phyloP scores from a whole-genome alignment of 176 grass and related monocot genomes.

The Hordeum marinum region DNA sequence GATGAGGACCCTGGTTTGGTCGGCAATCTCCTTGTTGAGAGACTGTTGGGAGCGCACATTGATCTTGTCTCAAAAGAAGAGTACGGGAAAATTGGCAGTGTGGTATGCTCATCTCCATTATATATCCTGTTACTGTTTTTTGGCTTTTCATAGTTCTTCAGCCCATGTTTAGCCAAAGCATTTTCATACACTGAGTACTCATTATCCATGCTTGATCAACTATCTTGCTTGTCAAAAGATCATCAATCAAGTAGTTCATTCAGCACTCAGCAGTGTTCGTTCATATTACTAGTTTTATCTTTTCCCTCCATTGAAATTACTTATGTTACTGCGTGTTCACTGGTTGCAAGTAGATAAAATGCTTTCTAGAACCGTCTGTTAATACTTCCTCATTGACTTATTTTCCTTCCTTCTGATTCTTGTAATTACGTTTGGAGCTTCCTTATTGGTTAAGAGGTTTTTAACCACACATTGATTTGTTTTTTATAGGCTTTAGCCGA shows the following conservation, averaged over 20 bases:
- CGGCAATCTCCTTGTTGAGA: conserved; percentile 90
- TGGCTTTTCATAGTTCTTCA: neutral
- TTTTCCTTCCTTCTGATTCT: neutral
- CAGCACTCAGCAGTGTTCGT: neutral
- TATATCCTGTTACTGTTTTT: neutral
- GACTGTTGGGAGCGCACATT: conserved; percentile 80
- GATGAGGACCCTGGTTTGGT: conserved; percentile 86
- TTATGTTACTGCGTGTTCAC: neutral
- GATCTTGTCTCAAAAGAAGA: conserved; percentile 96
- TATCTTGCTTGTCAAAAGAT: neutral
- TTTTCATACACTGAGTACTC: neutral
- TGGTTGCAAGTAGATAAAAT: neutral
- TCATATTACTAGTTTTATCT: neutral
- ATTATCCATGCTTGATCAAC: neutral
- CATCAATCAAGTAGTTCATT: neutral
- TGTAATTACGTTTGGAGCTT: neutral
- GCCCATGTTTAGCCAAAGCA: neutral
- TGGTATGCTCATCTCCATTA: conserved; percentile 42
- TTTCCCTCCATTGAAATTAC: neutral
- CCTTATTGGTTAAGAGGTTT: neutral
- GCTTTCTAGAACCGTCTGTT: neutral
- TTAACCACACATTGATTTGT: neutral
- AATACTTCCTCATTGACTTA: neutral
- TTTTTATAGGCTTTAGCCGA: conserved; percentile 68
- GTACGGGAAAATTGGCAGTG: conserved; percentile 81